Percentiles rank a stretch among this genome's conserved stretches.
phyloP scores from a whole-genome alignment of 73 alveolate genomes.

The Paramecium pentaurelia region DNA sequence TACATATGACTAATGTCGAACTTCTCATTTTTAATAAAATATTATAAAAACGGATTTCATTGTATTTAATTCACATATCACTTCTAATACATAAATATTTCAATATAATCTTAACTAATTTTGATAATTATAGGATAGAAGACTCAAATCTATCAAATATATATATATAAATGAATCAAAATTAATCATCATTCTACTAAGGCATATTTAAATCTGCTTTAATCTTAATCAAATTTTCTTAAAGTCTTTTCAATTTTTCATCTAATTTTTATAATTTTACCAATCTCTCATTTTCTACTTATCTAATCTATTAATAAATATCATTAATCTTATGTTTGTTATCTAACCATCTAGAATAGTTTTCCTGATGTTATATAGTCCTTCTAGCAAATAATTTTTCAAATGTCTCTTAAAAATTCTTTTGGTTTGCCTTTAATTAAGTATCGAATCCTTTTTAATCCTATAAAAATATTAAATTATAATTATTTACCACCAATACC shows the following conservation, averaged over 20 bases:
- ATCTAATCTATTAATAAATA: background rate
- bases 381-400: background rate
- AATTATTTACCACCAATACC: background rate
- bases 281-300: background rate
- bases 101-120: background rate
- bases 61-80: background rate
- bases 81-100: background rate
- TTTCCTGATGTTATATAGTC: background rate
- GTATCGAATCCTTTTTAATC: background rate
- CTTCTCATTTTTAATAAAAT: background rate
- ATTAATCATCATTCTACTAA: background rate
- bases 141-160: background rate
- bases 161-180: background rate
- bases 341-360: background rate
- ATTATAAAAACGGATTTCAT: slow-evolving; percentile 27
- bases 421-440: background rate
- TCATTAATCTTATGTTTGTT: background rate
- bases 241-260: background rate
- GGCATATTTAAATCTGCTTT: background rate
- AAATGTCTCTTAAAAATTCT: background rate
- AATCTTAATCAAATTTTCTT: background rate
- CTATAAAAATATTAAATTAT: background rate
- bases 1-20: background rate
- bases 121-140: background rate
- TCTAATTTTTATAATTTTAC: background rate